Evolutionary conservation across 2,329 filamentous ascomycete genomes (phyloP).

Genomic region (Chalara sp.): DNA sequence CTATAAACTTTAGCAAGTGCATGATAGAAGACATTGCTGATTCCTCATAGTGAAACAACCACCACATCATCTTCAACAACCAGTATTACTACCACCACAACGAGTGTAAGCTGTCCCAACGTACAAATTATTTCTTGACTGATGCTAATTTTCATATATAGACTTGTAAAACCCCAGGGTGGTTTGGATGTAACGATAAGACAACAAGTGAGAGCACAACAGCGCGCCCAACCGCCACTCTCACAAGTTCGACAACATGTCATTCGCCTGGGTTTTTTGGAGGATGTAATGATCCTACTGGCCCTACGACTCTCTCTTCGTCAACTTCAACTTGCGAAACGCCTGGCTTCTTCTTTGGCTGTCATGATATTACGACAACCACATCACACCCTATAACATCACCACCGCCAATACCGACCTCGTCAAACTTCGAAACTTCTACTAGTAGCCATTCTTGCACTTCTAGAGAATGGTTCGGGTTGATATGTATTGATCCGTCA

Average conservation of each 20-base stretch:
- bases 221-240: constrained; percentile 5
- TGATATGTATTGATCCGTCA: constrained; percentile 23
- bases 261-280: constrained; percentile 38
- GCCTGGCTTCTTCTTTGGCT: constrained; percentile 54
- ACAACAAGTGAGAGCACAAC: constrained; percentile 32
- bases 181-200: constrained; percentile 43
- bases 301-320: constrained; percentile 27
- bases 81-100: constrained; percentile 22
- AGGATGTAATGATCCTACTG: constrained; percentile 41
- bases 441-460: constrained; percentile 21
- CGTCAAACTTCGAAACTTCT: constrained; percentile 5
- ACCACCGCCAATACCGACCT: constrained; percentile 13
- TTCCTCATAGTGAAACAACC: constrained; percentile 15
- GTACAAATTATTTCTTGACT: not conserved
- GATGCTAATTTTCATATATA: constrained; percentile 11
- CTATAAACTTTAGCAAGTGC: no score
- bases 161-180: constrained; percentile 37
- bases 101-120: constrained; percentile 25
- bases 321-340: constrained; percentile 37
- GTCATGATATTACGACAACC: constrained; percentile 34
- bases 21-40: no score
- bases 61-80: constrained; percentile 15
- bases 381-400: constrained; percentile 30
- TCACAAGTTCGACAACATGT: constrained; percentile 26
- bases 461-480: constrained; percentile 22